Percentiles rank a stretch among this genome's conserved stretches.
phyloP scores from a whole-genome alignment of 345 rosid genomes.

The Odontarrhena argentea region DNA sequence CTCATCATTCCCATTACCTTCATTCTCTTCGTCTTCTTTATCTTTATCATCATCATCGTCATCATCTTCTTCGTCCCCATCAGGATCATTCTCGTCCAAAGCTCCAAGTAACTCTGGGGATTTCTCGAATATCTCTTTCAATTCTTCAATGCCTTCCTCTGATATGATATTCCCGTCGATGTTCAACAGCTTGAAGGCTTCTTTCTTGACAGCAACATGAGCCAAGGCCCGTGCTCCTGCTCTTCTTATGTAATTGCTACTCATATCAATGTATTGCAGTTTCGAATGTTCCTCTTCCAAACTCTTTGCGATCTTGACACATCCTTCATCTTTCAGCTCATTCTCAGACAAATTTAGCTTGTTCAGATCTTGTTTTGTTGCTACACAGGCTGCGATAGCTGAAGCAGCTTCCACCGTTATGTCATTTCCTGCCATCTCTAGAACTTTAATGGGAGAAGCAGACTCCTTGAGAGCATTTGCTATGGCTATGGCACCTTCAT shows the following conservation, averaged over 20 bases:
- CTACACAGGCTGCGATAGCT: constrained; percentile 61
- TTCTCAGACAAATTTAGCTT: constrained; percentile 88
- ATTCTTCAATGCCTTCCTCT: constrained; percentile 84
- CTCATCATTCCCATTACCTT: constrained; percentile 49
- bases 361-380: constrained; percentile 54
- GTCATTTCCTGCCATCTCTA: constrained; percentile 95
- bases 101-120: constrained; percentile 64
- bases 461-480: constrained; percentile 67
- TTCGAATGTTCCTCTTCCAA: constrained; percentile 59
- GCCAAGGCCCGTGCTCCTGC: constrained; percentile 74
- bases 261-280: constrained; percentile 67
- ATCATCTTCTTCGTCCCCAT: constrained; percentile 62
- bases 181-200: constrained; percentile 67
- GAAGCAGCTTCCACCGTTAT: constrained; percentile 72
- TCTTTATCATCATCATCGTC: constrained; percentile 54
- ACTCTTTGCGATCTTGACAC: constrained; percentile 61
- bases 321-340: constrained; percentile 86
- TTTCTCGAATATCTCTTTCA: constrained; percentile 67
- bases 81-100: constrained; percentile 87
- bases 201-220: constrained; percentile 58
- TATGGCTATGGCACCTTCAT: constrained; percentile 69
- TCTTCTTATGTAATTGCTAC: constrained; percentile 58
- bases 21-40: constrained; percentile 53
- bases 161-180: constrained; percentile 75
- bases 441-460: constrained; percentile 62